Conservation (phyloP, 140 eudicot genomes). For the Ambrosia hybrid region DNA sequence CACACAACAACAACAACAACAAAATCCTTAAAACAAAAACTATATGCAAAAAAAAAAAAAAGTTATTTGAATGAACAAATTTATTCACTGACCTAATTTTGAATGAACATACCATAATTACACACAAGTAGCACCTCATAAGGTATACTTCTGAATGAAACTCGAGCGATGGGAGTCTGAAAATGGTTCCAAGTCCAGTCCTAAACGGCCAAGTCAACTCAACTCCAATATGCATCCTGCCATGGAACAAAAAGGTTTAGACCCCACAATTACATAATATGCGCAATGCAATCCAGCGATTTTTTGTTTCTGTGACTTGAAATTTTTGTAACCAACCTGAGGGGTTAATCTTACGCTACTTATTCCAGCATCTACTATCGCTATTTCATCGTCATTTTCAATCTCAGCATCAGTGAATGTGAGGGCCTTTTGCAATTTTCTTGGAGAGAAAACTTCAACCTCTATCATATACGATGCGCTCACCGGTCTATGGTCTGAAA, state of each 20-base stretch:
- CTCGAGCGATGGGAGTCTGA: not conserved
- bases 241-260: conserved; percentile 5
- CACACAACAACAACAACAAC: not conserved
- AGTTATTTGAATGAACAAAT: conserved; percentile 13
- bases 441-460: conserved; percentile 68
- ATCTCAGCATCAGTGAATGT: conserved; percentile 79
- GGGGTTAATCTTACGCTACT: conserved; percentile 28
- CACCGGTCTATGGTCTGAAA: conserved; percentile 82
- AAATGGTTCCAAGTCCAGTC: conserved; percentile 6
- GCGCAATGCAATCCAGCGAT: too few species aligned
- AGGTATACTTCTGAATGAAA: not conserved
- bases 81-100: conserved; percentile 22
- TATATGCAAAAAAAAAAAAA: not conserved
- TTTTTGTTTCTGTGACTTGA: not conserved
- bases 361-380: conserved; percentile 31
- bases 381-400: conserved; percentile 43
- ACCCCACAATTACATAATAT: not conserved
- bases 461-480: conserved; percentile 63
- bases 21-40: conserved; percentile 2
- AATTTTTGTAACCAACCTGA: conserved; percentile 37
- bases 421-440: conserved; percentile 72
- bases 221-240: conserved; percentile 33
- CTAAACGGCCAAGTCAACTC: conserved; percentile 21
- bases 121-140: conserved; percentile 20
- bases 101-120: conserved; percentile 26